These are phyloP conservation scores for Cyclostephanos invisitatus DNA, from an alignment of 108 stramenopile species.

Conservation along the genomic window DNA sequence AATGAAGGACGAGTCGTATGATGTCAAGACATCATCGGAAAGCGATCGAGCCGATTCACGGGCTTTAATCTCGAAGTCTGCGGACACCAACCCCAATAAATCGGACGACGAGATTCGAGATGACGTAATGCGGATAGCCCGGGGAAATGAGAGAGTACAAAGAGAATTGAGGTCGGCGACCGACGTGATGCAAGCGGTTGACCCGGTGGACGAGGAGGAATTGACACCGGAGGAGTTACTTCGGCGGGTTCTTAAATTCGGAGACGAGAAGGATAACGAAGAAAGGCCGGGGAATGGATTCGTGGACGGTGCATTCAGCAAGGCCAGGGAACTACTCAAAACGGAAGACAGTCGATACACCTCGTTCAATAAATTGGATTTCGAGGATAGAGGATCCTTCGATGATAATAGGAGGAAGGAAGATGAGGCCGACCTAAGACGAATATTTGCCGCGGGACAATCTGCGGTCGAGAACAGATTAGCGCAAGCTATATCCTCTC, in stretches of 20 bases:
- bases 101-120: conserved; percentile 40
- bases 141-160: conserved; percentile 57
- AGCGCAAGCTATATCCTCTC: conserved; percentile 11
- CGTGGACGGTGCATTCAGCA: conserved; percentile 78
- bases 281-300: conserved; percentile 68
- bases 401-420: conserved; percentile 22
- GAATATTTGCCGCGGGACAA: conserved; percentile 80
- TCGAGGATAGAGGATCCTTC: conserved; percentile 14
- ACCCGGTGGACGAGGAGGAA: conserved; percentile 49
- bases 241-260: conserved; percentile 70
- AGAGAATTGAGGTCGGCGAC: conserved; percentile 57
- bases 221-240: conserved; percentile 79
- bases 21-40: conserved; percentile 8
- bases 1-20: conserved; percentile 2
- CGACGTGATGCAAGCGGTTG: conserved; percentile 58
- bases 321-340: conserved; percentile 74
- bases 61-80: background rate
- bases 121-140: conserved; percentile 35
- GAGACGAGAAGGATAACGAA: conserved; percentile 69
- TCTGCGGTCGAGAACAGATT: conserved; percentile 60
- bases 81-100: conserved; percentile 8
- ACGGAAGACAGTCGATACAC: conserved; percentile 36
- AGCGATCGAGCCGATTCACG: background rate
- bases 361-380: conserved; percentile 15
- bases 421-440: conserved; percentile 67